Evolutionary conservation across 1,139 yeast genomes (phyloP).

Genomic region (Scheffersomyces segobiensis): DNA sequence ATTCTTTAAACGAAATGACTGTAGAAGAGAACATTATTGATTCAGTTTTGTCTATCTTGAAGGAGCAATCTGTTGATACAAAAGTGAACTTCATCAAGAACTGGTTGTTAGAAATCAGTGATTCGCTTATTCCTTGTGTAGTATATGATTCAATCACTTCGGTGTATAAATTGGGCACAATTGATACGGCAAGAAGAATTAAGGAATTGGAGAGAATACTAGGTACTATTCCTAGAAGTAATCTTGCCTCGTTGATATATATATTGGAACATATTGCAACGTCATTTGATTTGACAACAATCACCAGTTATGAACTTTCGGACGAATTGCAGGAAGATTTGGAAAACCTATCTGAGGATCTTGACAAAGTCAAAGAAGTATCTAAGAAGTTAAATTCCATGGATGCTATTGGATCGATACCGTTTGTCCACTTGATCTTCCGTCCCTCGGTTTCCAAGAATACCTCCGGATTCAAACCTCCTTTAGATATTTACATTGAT

Average conservation of each 20-base stretch:
- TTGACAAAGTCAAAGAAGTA: constrained; percentile 10
- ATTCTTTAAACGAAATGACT: constrained; percentile 18
- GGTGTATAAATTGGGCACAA: constrained; percentile 16
- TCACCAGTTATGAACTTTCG: constrained; percentile 30
- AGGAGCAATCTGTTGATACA: constrained; percentile 9
- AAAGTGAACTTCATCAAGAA: constrained; percentile 36
- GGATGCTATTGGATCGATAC: constrained; percentile 40
- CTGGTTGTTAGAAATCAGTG: constrained; percentile 47
- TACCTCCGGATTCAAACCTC: constrained; percentile 45
- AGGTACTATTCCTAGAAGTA: constrained; percentile 42
- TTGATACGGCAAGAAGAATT: constrained; percentile 6
- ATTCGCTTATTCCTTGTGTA: constrained; percentile 46
- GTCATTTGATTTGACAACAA: constrained; percentile 23
- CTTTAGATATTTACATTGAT: constrained; percentile 26
- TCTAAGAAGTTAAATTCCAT: constrained; percentile 31
- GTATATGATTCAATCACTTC: constrained; percentile 36
- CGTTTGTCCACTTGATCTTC: constrained; percentile 43
- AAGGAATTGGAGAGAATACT: constrained; percentile 28
- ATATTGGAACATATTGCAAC: constrained; percentile 37
- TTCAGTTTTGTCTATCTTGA: constrained; percentile 17
- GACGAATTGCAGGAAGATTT: constrained; percentile 24
- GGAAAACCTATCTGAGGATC: constrained; percentile 5
- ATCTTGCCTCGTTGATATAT: constrained; percentile 38
- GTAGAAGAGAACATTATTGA: constrained; percentile 26
- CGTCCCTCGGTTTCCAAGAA: constrained; percentile 42